phyloP scores from a whole-genome alignment of 345 rosid species.

The Salix suchowensis region DNA sequence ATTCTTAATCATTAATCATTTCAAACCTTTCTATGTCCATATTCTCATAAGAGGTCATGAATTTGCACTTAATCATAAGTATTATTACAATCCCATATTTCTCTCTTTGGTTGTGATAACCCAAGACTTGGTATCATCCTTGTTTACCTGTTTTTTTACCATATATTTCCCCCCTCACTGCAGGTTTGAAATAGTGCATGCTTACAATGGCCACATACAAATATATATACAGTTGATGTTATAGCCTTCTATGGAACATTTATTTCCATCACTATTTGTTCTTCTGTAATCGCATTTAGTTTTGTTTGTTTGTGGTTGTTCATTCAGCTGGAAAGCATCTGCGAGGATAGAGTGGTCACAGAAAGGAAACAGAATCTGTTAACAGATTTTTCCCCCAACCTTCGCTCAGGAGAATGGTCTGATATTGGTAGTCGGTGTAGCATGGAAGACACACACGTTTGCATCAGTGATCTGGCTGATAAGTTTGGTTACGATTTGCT shows the following conservation, averaged over 20 bases:
- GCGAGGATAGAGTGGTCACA: slow-evolving; percentile 39
- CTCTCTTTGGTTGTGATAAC: background rate
- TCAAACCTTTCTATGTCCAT: background rate
- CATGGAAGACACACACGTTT: slow-evolving; percentile 82
- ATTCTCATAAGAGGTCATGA: background rate
- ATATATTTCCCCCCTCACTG: too few species aligned
- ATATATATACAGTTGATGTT: background rate
- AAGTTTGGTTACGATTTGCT: slow-evolving; percentile 36
- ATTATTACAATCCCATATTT: background rate
- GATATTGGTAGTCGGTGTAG: slow-evolving; percentile 54
- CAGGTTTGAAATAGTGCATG: too few species aligned
- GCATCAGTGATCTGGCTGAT: slow-evolving; percentile 64
- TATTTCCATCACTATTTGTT: background rate
- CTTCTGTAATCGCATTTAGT: background rate
- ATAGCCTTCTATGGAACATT: background rate
- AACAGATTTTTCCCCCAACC: slow-evolving; percentile 43
- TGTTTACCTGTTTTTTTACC: too few species aligned
- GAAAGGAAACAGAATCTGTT: slow-evolving; percentile 31
- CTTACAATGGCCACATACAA: background rate
- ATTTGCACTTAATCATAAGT: too few species aligned
- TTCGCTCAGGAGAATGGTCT: slow-evolving; percentile 79
- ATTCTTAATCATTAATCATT: background rate
- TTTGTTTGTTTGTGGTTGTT: background rate
- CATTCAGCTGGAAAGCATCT: slow-evolving; percentile 57
- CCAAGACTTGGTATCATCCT: too few species aligned